Base-by-base conservation (phyloP, 2,329 filamentous ascomycete species). In the Beauveria brongniartii region DNA sequence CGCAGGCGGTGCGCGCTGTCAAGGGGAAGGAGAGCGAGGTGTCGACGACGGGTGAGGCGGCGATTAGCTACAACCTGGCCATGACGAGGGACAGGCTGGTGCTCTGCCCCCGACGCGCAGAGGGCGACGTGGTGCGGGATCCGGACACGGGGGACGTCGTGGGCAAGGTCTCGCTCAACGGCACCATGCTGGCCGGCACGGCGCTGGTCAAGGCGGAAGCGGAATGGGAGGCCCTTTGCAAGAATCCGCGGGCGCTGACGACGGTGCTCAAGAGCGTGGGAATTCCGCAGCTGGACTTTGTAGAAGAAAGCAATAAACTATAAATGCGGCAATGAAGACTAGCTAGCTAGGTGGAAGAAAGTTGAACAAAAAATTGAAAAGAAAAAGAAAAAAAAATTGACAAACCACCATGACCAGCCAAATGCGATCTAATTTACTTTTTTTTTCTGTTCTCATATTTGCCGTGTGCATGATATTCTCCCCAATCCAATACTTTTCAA, bases 31-130 rank as follows among this genome's bases (percentile, higher is more conserved):
- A 59, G 2, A 55, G 59, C 10, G 46, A 51, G 1, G 37, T 48
- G 8, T 64, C 61, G 16, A 69, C 72, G 14, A 55, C 59, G 1
- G 77, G 76, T 3, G 75, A 78, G 63, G 78, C 82, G 0, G 67
- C 66, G n/a, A 83, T 87, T 53, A 86, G 83, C 70, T 88, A 88
- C 69, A 88, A 87, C 67, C 71, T 87, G 64, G 84, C 80, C 55
- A 77, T 88, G 73, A 87, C 84, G 22, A 73, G 74, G 62, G 72
- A 71, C 18, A 74, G 73, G 0, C 76, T 88, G 69, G 81, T 81
- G 0, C 62, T 88, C 1, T 79, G 80, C 63, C 85, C 85, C 1
- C 75, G 85, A 2, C 65, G 76, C 1, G 75, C 78, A 0, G 84
- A 87, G 67, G 83, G 84, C 0, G 69, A 69, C 1, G 65, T 67